phyloP scores from a whole-genome alignment of 495 filamentous ascomycete species.

The Cenococcum geophilum region DNA sequence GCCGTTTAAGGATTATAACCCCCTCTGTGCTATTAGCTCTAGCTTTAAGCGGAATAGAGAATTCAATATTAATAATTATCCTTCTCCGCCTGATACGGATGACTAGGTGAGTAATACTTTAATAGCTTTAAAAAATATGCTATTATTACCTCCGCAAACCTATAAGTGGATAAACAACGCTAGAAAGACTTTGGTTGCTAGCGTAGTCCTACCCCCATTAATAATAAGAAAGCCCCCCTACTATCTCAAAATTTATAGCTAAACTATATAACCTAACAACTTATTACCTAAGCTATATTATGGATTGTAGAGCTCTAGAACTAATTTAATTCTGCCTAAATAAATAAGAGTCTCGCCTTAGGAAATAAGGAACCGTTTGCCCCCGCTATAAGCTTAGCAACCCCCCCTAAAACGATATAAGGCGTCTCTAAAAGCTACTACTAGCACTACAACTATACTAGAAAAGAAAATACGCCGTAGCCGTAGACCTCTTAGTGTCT shows the following conservation, averaged over 20 bases:
- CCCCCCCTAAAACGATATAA: neutral
- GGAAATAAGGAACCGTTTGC: conserved; percentile 10
- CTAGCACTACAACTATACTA: too few species aligned
- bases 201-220: too few species aligned
- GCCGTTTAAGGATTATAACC: too few species aligned
- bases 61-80: neutral
- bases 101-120: too few species aligned
- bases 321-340: too few species aligned
- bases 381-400: conserved; percentile 7
- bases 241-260: conserved; percentile 20
- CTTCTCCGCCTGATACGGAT: neutral
- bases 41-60: neutral
- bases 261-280: too few species aligned
- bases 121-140: conserved; percentile 7
- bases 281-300: too few species aligned
- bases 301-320: too few species aligned
- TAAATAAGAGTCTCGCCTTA: too few species aligned
- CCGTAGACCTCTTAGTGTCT: too few species aligned
- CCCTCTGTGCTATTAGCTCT: neutral
- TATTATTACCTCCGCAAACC: neutral
- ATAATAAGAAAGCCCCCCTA: too few species aligned
- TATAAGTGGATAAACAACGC: conserved; percentile 12
- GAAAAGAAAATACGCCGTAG: too few species aligned
- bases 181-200: neutral
- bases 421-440: neutral